Evolutionary conservation across 1,284 basidiomycete species (phyloP), one percentile per base, ranked within the genome.

Genomic region (Apiotrichum mycotoxinovorans): DNA sequence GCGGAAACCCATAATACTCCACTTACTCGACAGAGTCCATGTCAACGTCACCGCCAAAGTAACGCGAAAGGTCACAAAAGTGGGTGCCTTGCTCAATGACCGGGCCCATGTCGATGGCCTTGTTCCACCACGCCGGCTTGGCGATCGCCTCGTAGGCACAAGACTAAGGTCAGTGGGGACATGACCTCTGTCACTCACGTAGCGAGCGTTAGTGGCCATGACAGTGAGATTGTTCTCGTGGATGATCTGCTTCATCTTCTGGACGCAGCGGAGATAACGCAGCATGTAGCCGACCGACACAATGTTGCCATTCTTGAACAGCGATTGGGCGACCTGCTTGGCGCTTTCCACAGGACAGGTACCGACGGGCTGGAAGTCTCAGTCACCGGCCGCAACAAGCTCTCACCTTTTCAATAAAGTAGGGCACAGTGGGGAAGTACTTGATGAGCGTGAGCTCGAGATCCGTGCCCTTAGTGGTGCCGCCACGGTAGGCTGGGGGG

Each of bases 111-210:
- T 75, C 75, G 56, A 72, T 89, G 25, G 87, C 84, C 80, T 98
- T 98, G 83, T 95, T 88, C 96, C 96, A 98, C 95, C 96, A 96
- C 67, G 93, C 90, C 5, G 85, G 85, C 79, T 96, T 96, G 48
- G 85, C 85, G 64, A 95, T 93, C 23, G 85, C 81, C 77, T 91
- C 85, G 73, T 96, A 97, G 23, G 95, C 94, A 75, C 88, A 90
- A 9, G 75, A 73, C 74, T 76, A 51, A n/a, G 22, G 55, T 63
- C 57, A 66, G 60, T 58, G 4, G 15, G 35, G 10, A 9, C 30
- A 17, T 25, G n/a, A 27, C 44, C 1, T 26, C 11, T 14, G 10
- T 26, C 10, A 69, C 72, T 67, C 38, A 92, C 91, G 79, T 98
- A 98, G 62, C 94, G 88, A 11, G 93, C 94, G 66, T 94, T 87